Evolutionary conservation across 2,329 filamentous ascomycete species (phyloP).

Genomic region (Lomentospora prolificans): DNA sequence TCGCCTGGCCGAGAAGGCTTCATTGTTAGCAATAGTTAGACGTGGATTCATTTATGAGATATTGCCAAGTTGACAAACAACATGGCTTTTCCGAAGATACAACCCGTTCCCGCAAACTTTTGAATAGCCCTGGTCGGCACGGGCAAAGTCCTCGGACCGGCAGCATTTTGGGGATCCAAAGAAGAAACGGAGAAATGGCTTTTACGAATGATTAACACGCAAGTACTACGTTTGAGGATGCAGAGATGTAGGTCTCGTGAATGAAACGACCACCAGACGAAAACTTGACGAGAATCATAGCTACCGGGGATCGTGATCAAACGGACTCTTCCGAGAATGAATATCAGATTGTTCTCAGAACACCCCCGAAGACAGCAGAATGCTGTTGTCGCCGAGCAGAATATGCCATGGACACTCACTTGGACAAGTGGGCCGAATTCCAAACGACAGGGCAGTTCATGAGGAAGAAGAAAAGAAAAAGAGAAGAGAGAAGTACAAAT

Average conservation of each 20-base stretch:
- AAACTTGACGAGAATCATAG: conserved; percentile 13
- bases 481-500: conserved; percentile 8
- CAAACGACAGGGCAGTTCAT: conserved; percentile 5
- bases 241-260: conserved; percentile 46
- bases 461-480: conserved; percentile 24
- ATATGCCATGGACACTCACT: conserved; percentile 2
- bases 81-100: not conserved
- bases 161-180: no score
- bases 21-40: not conserved
- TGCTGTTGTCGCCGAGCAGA: conserved; percentile 16
- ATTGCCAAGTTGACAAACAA: not conserved
- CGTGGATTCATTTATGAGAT: not conserved
- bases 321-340: conserved; percentile 32
- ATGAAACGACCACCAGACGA: conserved; percentile 47
- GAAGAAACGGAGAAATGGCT: no score
- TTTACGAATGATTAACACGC: no score
- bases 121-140: no score
- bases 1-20: no score
- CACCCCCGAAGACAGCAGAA: conserved; percentile 23
- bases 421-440: conserved; percentile 1
- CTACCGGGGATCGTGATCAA: conserved; percentile 45
- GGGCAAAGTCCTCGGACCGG: no score
- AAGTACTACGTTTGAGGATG: no score
- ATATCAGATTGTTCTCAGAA: conserved; percentile 32
- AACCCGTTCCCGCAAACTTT: no score